Evolutionary conservation across 2,329 filamentous ascomycete species (phyloP).

Genomic region (Ambrosiella xylebori): DNA sequence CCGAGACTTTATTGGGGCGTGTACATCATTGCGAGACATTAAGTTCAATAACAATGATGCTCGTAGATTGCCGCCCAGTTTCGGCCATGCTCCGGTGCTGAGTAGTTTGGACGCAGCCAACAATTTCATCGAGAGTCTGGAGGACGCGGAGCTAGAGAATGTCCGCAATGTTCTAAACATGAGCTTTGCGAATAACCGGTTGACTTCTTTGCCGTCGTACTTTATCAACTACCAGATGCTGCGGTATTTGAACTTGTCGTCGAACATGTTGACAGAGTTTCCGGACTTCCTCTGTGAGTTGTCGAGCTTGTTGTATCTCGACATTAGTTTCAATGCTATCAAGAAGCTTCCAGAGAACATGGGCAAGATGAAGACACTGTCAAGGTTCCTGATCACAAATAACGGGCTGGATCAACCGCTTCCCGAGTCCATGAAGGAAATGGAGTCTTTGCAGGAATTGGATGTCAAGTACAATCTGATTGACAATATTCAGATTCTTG

Average conservation of each 20-base stretch:
- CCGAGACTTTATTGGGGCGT: conserved; percentile 90
- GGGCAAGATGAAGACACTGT: conserved; percentile 59
- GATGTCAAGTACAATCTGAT: conserved; percentile 90
- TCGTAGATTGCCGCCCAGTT: conserved; percentile 64
- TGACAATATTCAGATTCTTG: conserved; percentile 72
- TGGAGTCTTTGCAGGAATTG: conserved; percentile 69
- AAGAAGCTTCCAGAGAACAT: conserved; percentile 59
- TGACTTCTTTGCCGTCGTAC: conserved; percentile 61
- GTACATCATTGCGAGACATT: conserved; percentile 80
- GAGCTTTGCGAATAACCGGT: conserved; percentile 82
- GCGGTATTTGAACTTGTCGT: conserved; percentile 77
- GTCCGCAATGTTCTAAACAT: conserved; percentile 67
- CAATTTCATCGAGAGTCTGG: conserved; percentile 74
- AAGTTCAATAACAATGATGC: conserved; percentile 93
- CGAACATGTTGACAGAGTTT: conserved; percentile 75
- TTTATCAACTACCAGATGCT: conserved; percentile 68
- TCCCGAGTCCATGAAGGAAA: conserved; percentile 52
- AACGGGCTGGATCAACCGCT: conserved; percentile 68
- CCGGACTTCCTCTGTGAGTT: conserved; percentile 73
- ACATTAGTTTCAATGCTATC: conserved; percentile 93
- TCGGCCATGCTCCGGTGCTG: conserved; percentile 62
- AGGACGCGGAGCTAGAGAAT: conserved; percentile 64
- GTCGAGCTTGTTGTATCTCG: conserved; percentile 71
- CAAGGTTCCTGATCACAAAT: conserved; percentile 89
- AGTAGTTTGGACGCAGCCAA: conserved; percentile 91